Conservation (phyloP, 176 grass and related monocot species). For the Avena atlantica region DNA sequence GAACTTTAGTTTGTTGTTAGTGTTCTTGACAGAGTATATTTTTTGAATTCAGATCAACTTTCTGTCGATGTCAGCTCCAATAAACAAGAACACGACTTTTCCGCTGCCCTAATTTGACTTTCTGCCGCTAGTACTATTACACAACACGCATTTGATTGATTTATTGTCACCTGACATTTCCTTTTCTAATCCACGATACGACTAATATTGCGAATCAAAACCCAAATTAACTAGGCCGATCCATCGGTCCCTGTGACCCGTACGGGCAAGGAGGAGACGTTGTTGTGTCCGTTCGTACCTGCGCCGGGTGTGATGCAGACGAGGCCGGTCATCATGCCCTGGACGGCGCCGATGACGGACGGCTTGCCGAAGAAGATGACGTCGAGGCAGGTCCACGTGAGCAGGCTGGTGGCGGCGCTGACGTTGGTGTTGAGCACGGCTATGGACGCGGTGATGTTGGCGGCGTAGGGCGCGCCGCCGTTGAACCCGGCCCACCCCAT, state of each 20-base stretch:
- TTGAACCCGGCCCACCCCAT: slow-evolving; percentile 85
- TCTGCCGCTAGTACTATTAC: neutral
- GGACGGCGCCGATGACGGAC: slow-evolving; percentile 82
- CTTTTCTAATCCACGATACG: too few relatives aligned
- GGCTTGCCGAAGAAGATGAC: slow-evolving; percentile 77
- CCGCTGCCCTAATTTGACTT: slow-evolving; percentile 31
- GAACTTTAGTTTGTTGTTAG: too few relatives aligned
- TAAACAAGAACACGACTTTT: neutral
- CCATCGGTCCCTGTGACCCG: neutral
- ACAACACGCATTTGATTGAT: neutral
- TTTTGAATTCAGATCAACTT: neutral
- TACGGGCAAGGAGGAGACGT: neutral
- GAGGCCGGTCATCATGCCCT: slow-evolving; percentile 93
- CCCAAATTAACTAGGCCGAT: too few relatives aligned
- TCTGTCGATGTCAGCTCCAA: neutral
- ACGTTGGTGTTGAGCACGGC: slow-evolving; percentile 91
- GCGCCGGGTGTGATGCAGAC: slow-evolving; percentile 91
- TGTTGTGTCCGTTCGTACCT: slow-evolving; percentile 43
- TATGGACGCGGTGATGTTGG: slow-evolving; percentile 70
- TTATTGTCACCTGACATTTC: neutral
- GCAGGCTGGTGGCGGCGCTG: slow-evolving; percentile 78
- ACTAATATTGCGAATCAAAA: too few relatives aligned
- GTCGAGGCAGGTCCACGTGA: slow-evolving; percentile 86
- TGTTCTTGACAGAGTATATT: too few relatives aligned
- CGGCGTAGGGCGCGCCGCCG: slow-evolving; percentile 73